These are phyloP conservation scores for Rhodotorula toruloides DNA, from an alignment of 768 basidiomycete genomes.

Conservation along the genomic window DNA sequence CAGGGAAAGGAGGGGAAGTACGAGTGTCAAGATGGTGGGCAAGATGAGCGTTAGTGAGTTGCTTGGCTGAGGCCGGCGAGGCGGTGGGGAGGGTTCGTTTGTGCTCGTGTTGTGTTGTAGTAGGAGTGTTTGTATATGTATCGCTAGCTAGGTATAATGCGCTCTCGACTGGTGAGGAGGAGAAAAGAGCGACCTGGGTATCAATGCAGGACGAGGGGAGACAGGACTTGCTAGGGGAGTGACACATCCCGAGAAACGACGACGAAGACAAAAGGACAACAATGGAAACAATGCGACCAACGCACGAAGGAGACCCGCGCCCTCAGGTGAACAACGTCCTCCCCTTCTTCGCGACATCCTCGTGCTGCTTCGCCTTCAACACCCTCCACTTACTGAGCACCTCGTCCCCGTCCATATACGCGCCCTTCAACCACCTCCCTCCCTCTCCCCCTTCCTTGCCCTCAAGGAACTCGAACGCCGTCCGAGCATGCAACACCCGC, in stretches of 20 bases:
- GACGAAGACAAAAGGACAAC: no score
- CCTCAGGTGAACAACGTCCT: slow-evolving; percentile 28
- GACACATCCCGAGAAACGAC: no score
- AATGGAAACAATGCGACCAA: no score
- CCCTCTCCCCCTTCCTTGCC: slow-evolving; percentile 41
- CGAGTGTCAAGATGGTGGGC: slow-evolving; percentile 25
- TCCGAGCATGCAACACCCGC: slow-evolving; percentile 78
- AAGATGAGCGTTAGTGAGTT: slow-evolving; percentile 30
- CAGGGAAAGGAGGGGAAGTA: slow-evolving; percentile 2
- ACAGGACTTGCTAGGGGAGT: no score
- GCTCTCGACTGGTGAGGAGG: no score
- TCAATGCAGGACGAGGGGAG: no score
- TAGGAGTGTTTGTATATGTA: no score
- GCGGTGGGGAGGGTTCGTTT: no score
- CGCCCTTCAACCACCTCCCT: slow-evolving; percentile 81
- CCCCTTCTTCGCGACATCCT: background rate
- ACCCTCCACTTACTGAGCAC: slow-evolving; percentile 52
- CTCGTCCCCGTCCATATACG: slow-evolving; percentile 55
- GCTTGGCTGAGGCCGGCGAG: slow-evolving; percentile 12
- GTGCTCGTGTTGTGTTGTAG: no score
- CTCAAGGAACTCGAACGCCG: slow-evolving; percentile 58
- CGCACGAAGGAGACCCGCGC: no score
- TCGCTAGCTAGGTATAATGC: no score
- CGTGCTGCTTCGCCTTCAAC: slow-evolving; percentile 1
- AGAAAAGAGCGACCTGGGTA: no score